phyloP scores from a whole-genome alignment of 768 basidiomycete genomes.

The Gelatoporia subvermispora region DNA sequence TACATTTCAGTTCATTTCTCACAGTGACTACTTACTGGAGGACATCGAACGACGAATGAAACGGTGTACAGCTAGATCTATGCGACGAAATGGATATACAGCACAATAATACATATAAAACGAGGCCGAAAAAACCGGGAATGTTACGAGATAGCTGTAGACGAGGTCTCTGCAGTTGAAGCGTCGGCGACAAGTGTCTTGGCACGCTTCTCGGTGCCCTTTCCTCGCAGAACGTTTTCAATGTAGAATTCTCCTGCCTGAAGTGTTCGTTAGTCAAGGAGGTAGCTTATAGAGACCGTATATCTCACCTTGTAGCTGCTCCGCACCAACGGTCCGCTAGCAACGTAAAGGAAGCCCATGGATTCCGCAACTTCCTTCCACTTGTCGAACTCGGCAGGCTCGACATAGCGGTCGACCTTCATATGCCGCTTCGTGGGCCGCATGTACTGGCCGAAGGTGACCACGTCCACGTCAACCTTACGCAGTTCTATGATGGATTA shows the following conservation, averaged over 20 bases:
- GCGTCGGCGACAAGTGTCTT: conserved; percentile 16
- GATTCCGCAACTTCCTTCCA: conserved; percentile 90
- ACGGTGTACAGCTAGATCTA: not conserved
- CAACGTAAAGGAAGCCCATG: conserved; percentile 96
- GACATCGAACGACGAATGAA: too few species aligned
- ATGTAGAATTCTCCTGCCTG: conserved; percentile 97
- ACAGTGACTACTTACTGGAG: too few species aligned
- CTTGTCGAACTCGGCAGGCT: conserved; percentile 85
- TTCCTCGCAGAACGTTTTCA: conserved; percentile 78
- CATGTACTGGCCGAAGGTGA: conserved; percentile 99
- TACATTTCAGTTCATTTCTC: too few species aligned
- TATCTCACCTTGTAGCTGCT: conserved; percentile 89
- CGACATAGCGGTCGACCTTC: conserved; percentile 97
- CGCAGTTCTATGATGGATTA: conserved; percentile 65
- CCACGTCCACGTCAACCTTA: conserved; percentile 86
- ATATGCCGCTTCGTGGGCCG: conserved; percentile 97
- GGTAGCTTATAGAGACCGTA: not conserved
- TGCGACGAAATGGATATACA: not conserved
- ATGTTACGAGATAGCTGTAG: not conserved
- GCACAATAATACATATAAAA: not conserved
- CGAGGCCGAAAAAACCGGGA: not conserved
- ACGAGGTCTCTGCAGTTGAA: not conserved
- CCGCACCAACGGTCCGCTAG: conserved; percentile 91
- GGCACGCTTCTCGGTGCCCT: conserved; percentile 37
- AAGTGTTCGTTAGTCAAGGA: not conserved